Evolutionary conservation across 345 rosid genomes (phyloP), one percentile per base, ranked within the genome.

Genomic region (Rhodomyrtus tomentosa): DNA sequence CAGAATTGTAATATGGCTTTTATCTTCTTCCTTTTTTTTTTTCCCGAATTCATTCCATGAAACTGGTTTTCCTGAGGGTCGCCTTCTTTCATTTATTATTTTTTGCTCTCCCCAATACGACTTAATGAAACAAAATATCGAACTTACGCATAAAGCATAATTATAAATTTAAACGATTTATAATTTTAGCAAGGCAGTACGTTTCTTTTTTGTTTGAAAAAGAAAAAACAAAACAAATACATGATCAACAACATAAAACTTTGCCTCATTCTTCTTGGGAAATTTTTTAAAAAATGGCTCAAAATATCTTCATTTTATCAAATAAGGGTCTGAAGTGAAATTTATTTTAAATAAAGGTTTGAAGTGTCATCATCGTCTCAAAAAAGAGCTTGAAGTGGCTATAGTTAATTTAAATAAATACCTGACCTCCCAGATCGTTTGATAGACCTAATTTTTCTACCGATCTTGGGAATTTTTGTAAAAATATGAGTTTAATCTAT

Each of bases 51-150:
- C 32, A 55, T 10, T 25, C 3, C 2, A 13, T 3, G 38, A 2
- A 2, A 27, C 2, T 5, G 36, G 9, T 0, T 58, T 15, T 52
- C 1, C 8, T 0, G 1, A 58, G 36, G 9, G 1, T 7, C 4
- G 11, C 25, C 4, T 7, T 54, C 22, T 54, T 27, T 27, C 72
- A 27, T 58, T 58, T 13, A 4, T 58, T 58, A 21, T 21, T 21
- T 22, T 8, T 54, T 11, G 25, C 11, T 22, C n/a, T 54, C 25
- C 3, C 56, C 56, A 54, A 58, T 27, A 14, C 1, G 10, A 58
- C 72, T 58, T 27, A 32, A 68, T 10, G 42, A 18, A 32, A 68
- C 22, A 8, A 10, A 10, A 16, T 18, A 32, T 32, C 6, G 24
- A 68, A 68, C 3, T 5, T 21, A 20, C 8, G 32, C 42, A 8